phyloP scores from a whole-genome alignment of 805 yeast species.

The Yarrowia porcina region DNA sequence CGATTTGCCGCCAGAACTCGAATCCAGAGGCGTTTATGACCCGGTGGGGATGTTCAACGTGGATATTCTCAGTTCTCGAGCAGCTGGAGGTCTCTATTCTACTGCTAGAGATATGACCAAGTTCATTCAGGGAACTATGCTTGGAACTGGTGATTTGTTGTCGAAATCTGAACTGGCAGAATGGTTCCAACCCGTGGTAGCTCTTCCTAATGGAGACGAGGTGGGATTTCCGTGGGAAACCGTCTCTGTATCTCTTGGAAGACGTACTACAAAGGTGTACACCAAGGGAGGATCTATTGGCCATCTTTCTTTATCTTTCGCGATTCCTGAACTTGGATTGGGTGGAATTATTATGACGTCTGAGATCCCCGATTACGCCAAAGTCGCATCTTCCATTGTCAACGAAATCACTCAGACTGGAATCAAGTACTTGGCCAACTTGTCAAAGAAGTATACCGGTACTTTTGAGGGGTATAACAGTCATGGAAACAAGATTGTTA shows the following conservation, averaged over 20 bases:
- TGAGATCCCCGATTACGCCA: conserved; percentile 2
- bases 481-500: background rate
- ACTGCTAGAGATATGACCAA: background rate
- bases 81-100: conserved; percentile 5
- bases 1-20: background rate
- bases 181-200: conserved; percentile 1
- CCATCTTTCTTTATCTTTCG: conserved; percentile 6
- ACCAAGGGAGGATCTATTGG: conserved; percentile 15
- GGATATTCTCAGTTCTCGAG: background rate
- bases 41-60: background rate
- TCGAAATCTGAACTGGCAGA: background rate
- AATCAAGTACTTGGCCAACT: background rate
- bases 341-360: conserved; percentile 11
- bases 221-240: conserved; percentile 17
- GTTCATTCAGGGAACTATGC: conserved; percentile 11
- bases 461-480: background rate
- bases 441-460: conserved; percentile 1
- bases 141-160: background rate
- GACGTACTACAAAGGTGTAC: conserved; percentile 10
- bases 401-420: background rate
- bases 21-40: background rate
- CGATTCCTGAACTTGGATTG: background rate
- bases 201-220: conserved; percentile 4
- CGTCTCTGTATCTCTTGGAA: background rate
- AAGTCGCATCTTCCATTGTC: background rate